phyloP scores from a whole-genome alignment of 768 basidiomycete genomes.

The Tylopilus subfusipes region DNA sequence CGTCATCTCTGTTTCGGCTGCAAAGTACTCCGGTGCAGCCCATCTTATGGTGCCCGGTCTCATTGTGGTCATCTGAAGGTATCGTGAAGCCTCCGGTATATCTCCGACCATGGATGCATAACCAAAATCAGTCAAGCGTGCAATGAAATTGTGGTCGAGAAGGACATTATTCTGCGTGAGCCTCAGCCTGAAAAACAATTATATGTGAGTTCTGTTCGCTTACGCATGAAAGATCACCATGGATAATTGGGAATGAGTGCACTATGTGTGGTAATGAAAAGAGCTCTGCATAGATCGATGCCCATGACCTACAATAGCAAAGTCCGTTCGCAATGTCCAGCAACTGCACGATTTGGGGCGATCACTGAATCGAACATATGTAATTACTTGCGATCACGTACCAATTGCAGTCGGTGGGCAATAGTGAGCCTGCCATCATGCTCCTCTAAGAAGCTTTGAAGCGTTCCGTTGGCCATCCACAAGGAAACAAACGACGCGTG shows the following conservation, averaged over 20 bases:
- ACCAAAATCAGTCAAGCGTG: constrained; percentile 6
- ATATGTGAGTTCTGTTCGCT: background rate
- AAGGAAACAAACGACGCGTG: background rate
- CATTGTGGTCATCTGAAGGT: background rate
- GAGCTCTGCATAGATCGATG: no score
- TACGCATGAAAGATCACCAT: constrained; percentile 1
- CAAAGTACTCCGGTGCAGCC: constrained; percentile 7
- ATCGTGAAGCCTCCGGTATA: background rate
- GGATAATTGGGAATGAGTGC: constrained; percentile 2
- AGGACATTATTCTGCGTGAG: constrained; percentile 3
- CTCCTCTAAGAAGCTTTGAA: background rate
- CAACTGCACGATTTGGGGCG: background rate
- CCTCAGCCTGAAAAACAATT: no score
- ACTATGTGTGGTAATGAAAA: background rate
- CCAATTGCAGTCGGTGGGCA: background rate
- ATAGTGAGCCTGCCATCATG: background rate
- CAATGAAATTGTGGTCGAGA: background rate
- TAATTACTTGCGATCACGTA: background rate
- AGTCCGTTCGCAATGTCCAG: constrained; percentile 5
- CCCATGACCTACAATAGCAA: background rate
- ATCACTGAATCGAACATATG: no score
- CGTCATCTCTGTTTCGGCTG: background rate
- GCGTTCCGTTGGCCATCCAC: constrained; percentile 4
- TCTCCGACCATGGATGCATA: constrained; percentile 3
- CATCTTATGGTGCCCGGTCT: constrained; percentile 5